Percentiles rank a stretch among this genome's conserved stretches.
Evolutionary conservation across 1,284 basidiomycete genomes (phyloP).

Genomic region (Trichosporon inkin): DNA sequence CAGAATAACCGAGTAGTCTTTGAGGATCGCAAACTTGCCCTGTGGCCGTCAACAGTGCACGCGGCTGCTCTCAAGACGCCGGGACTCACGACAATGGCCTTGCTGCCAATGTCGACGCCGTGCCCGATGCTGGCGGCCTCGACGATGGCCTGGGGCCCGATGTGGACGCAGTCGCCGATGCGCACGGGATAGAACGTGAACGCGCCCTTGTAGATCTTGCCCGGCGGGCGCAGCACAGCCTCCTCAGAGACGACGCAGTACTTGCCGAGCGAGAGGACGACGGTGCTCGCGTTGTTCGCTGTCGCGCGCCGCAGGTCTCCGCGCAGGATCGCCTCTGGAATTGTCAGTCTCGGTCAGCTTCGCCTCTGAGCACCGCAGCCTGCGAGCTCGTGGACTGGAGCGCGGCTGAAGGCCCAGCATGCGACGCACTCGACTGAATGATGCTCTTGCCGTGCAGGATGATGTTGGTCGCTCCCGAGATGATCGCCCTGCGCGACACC

Average conservation of each 20-base stretch:
- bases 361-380: too few relatives aligned
- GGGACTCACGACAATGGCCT: constrained; percentile 78
- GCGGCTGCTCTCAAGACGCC: not conserved
- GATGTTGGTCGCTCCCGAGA: constrained; percentile 92
- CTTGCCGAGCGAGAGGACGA: constrained; percentile 85
- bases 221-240: constrained; percentile 67
- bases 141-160: constrained; percentile 79
- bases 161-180: constrained; percentile 89
- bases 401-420: too few relatives aligned
- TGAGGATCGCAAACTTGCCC: constrained; percentile 96
- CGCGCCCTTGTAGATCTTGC: constrained; percentile 58
- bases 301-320: constrained; percentile 59
- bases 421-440: constrained; percentile 60
- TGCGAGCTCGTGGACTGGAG: not conserved
- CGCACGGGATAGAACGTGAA: constrained; percentile 99
- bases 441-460: constrained; percentile 96
- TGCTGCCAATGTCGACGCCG: constrained; percentile 90
- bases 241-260: constrained; percentile 89
- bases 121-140: constrained; percentile 94
- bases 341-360: not conserved
- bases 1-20: constrained; percentile 79
- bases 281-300: constrained; percentile 60
- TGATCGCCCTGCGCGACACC: constrained; percentile 87
- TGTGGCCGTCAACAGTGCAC: constrained; percentile 39
- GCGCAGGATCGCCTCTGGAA: constrained; percentile 34